Conservation (phyloP, 768 basidiomycete genomes). For the Pulveroboletus sp. region DNA sequence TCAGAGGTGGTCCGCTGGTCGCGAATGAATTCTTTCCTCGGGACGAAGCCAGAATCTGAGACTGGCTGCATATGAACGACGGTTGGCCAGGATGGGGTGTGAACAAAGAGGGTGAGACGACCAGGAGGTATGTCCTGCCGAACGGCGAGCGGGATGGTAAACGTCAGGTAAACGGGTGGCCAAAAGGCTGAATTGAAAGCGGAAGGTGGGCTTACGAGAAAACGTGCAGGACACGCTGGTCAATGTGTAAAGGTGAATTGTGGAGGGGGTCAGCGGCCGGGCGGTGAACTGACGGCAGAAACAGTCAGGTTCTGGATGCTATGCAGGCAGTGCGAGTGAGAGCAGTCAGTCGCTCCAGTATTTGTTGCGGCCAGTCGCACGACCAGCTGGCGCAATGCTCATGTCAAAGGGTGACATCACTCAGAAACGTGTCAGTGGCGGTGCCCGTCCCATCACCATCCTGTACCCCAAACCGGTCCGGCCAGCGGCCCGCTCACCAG, state of each 20-base stretch:
- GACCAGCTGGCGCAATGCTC: background rate
- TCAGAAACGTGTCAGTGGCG: constrained; percentile 23
- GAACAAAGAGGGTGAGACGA: constrained; percentile 19
- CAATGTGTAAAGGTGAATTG: constrained; percentile 14
- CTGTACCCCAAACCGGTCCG: background rate
- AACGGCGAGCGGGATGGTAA: constrained; percentile 30
- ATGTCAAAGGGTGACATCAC: constrained; percentile 29
- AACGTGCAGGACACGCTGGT: constrained; percentile 33
- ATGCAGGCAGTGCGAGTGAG: background rate
- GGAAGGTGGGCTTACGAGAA: constrained; percentile 29
- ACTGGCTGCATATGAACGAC: constrained; percentile 31
- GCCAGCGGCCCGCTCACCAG: constrained; percentile 4
- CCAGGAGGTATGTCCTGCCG: constrained; percentile 25
- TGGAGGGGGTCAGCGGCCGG: constrained; percentile 10
- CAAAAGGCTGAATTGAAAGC: constrained; percentile 25
- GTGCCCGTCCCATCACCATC: constrained; percentile 8
- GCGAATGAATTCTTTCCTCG: constrained; percentile 69
- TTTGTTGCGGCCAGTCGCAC: background rate
- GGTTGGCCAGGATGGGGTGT: constrained; percentile 23
- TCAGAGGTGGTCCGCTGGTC: constrained; percentile 52
- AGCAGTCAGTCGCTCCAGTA: no score
- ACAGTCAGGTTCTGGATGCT: constrained; percentile 9
- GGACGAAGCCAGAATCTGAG: constrained; percentile 52
- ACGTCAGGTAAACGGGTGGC: constrained; percentile 39
- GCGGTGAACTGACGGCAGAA: constrained; percentile 1